phyloP scores from a whole-genome alignment of 2,329 filamentous ascomycete species.

The Trichoderma sp. region DNA sequence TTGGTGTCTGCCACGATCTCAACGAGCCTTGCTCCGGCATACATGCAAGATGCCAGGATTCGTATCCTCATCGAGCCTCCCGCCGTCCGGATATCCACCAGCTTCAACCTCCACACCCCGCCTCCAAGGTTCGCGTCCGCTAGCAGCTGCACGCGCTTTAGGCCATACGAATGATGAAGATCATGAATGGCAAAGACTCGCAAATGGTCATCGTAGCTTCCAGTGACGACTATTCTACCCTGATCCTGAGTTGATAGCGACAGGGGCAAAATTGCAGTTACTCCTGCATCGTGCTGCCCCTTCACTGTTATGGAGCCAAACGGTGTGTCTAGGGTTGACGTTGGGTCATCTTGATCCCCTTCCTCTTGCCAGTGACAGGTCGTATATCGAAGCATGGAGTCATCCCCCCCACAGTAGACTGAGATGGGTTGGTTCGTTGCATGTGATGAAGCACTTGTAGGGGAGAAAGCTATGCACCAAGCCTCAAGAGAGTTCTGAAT shows the following conservation, averaged over 20 bases:
- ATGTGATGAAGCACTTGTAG: conserved; percentile 25
- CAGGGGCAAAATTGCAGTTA: conserved; percentile 81
- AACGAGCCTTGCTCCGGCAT: conserved; percentile 74
- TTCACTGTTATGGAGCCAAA: conserved; percentile 38
- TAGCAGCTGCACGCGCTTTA: conserved; percentile 50
- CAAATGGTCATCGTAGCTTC: conserved; percentile 86
- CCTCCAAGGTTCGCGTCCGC: conserved; percentile 67
- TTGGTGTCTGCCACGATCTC: conserved; percentile 39
- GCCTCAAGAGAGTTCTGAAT: conserved; percentile 62
- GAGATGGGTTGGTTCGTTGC: conserved; percentile 30
- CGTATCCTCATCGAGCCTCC: conserved; percentile 34
- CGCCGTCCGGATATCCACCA: conserved; percentile 42
- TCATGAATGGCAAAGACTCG: conserved; percentile 59
- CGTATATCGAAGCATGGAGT: conserved; percentile 57
- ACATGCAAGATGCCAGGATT: conserved; percentile 90
- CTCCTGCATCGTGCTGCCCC: conserved; percentile 69
- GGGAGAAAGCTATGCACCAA: conserved; percentile 67
- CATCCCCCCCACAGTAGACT: conserved; percentile 72
- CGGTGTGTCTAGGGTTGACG: conserved; percentile 22
- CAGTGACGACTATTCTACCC: conserved; percentile 67
- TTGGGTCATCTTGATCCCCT: conserved; percentile 20
- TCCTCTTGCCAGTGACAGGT: conserved; percentile 29
- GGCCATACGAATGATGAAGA: conserved; percentile 39
- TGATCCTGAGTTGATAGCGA: conserved; percentile 39
- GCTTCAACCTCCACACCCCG: conserved; percentile 83